These are phyloP conservation scores for Auricularia heimuer DNA, from an alignment of 768 basidiomycete genomes.

Conservation along the genomic window DNA sequence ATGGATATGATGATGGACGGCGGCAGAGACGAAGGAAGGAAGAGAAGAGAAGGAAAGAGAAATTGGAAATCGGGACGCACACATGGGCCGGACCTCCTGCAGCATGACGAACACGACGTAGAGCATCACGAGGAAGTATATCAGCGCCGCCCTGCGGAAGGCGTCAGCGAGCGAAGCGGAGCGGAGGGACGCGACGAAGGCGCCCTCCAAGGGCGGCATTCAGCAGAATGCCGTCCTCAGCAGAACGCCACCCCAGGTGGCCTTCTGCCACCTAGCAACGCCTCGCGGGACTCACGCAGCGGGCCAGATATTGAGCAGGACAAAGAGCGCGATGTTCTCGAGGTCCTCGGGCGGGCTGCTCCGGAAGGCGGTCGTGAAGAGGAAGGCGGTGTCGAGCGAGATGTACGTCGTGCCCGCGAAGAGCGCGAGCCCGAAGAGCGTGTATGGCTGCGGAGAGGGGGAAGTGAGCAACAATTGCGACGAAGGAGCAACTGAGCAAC, in stretches of 20 bases:
- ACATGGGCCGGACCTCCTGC: constrained; percentile 69
- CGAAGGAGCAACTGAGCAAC: not conserved
- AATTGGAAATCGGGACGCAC: constrained; percentile 18
- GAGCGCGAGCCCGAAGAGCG: constrained; percentile 43
- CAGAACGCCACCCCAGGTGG: too few relatives aligned
- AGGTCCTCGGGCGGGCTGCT: constrained; percentile 48
- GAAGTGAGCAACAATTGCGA: not conserved
- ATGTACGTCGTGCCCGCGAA: constrained; percentile 75
- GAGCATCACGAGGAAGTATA: constrained; percentile 68
- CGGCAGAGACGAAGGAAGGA: too few relatives aligned
- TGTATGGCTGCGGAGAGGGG: constrained; percentile 43
- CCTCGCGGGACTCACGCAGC: constrained; percentile 65
- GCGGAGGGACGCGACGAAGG: constrained; percentile 2
- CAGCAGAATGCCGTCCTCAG: too few relatives aligned
- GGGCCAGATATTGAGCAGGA: constrained; percentile 74
- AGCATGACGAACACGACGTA: constrained; percentile 71
- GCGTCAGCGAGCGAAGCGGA: not conserved
- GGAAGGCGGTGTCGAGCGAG: constrained; percentile 67
- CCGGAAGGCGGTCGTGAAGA: constrained; percentile 35
- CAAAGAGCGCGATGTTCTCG: constrained; percentile 65
- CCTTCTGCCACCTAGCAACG: too few relatives aligned
- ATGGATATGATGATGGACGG: too few relatives aligned
- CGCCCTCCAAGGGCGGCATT: not conserved
- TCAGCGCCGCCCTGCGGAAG: constrained; percentile 42
- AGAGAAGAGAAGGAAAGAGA: not conserved